Evolutionary conservation across 1,284 basidiomycete genomes (phyloP).

Genomic region (Trametes sp.): DNA sequence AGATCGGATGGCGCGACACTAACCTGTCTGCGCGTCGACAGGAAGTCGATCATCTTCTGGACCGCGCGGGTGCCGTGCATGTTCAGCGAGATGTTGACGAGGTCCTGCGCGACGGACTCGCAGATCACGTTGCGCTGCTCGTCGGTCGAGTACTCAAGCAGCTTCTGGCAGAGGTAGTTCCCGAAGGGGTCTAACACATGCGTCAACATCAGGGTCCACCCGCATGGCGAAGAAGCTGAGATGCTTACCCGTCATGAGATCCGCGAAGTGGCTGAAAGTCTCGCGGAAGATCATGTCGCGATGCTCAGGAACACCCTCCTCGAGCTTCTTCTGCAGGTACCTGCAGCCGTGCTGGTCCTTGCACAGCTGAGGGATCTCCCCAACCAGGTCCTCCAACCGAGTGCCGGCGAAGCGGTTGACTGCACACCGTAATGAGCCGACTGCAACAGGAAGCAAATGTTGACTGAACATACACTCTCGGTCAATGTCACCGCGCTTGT

Average conservation of each 20-base stretch:
- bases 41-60: slow-evolving; percentile 99
- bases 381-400: slow-evolving; percentile 93
- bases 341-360: slow-evolving; percentile 99
- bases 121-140: slow-evolving; percentile 98
- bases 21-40: slow-evolving; percentile 93
- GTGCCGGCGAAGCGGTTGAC: slow-evolving; percentile 96
- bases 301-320: slow-evolving; percentile 93
- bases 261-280: slow-evolving; percentile 97
- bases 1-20: slow-evolving; percentile 49
- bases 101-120: slow-evolving; percentile 95
- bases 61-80: slow-evolving; percentile 99
- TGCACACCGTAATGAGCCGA: slow-evolving; percentile 39
- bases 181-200: slow-evolving; percentile 89
- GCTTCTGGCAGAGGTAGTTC: slow-evolving; percentile 99
- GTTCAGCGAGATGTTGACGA: slow-evolving; percentile 98
- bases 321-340: slow-evolving; percentile 98
- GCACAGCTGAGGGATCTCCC: slow-evolving; percentile 93
- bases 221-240: slow-evolving; percentile 1
- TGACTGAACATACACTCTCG: slow-evolving; percentile 68
- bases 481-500: slow-evolving; percentile 93
- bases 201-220: slow-evolving; percentile 1
- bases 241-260: slow-evolving; percentile 91
- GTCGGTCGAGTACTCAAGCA: slow-evolving; percentile 97
- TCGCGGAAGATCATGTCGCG: slow-evolving; percentile 99
- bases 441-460: slow-evolving; percentile 1